These are phyloP conservation scores for Zymoseptoria tritici DNA, from an alignment of 2,329 filamentous ascomycete species.

Conservation along the genomic window DNA sequence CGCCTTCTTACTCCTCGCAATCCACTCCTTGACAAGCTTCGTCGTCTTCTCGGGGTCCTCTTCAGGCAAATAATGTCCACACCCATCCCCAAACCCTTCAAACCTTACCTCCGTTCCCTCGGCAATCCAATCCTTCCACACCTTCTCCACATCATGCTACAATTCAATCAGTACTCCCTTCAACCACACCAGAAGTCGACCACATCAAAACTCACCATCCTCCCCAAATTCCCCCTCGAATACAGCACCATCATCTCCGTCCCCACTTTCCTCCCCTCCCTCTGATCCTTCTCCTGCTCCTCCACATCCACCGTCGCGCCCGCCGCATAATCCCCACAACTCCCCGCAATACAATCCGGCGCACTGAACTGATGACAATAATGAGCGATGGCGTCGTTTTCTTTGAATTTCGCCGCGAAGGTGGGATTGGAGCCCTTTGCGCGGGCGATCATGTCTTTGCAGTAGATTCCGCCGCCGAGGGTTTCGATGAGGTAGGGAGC, in stretches of 20 bases:
- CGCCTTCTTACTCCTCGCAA: conserved; percentile 9
- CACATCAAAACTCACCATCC: conserved; percentile 11
- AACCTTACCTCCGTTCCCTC: conserved; percentile 27
- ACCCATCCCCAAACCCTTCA: conserved; percentile 30
- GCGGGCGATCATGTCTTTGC: conserved; percentile 28
- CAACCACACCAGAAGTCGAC: too few species aligned
- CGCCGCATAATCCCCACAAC: conserved; percentile 43
- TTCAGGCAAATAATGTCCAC: conserved; percentile 43
- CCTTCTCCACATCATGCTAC: conserved; percentile 33
- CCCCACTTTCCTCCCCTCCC: conserved; percentile 36
- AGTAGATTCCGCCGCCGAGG: conserved; percentile 37
- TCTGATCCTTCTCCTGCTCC: conserved; percentile 41
- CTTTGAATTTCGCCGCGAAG: conserved; percentile 24
- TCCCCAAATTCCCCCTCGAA: conserved; percentile 36
- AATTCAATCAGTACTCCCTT: too few species aligned
- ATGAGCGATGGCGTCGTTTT: conserved; percentile 36
- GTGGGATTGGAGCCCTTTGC: conserved; percentile 23
- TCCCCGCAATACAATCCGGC: conserved; percentile 36
- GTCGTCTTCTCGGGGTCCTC: conserved; percentile 35
- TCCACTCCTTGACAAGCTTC: conserved; percentile 22
- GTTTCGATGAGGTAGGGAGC: conserved; percentile 39
- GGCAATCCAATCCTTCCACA: conserved; percentile 42
- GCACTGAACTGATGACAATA: conserved; percentile 39
- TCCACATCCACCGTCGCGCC: conserved; percentile 37
- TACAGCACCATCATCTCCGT: conserved; percentile 40